phyloP scores from a whole-genome alignment of 495 filamentous ascomycete genomes.

The Talaromyces trachyspermus region DNA sequence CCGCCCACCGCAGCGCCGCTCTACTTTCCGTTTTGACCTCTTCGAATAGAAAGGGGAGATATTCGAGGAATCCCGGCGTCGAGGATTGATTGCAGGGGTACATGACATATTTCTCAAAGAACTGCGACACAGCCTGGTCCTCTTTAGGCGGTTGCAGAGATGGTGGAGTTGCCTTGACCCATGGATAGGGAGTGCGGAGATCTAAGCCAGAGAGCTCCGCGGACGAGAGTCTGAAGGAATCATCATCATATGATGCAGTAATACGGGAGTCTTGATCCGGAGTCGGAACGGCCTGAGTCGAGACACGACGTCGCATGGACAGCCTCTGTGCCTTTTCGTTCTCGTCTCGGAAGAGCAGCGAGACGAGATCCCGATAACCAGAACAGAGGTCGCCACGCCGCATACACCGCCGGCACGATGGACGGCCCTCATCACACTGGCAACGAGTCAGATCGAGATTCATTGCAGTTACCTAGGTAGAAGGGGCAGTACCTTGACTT shows the following conservation, averaged over 20 bases:
- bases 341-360: conserved; percentile 23
- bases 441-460: not conserved
- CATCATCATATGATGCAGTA: not conserved
- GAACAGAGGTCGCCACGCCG: conserved; percentile 21
- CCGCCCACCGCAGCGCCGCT: conserved; percentile 26
- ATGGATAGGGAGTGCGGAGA: conserved; percentile 5
- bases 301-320: conserved; percentile 1
- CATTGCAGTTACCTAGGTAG: too few species aligned
- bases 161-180: conserved; percentile 6
- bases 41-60: conserved; percentile 24
- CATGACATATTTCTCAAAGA: conserved; percentile 29
- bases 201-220: conserved; percentile 3
- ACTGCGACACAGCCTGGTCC: conserved; percentile 19
- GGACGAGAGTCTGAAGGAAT: not conserved
- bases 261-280: conserved; percentile 5
- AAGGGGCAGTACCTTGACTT: conserved; percentile 10
- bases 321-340: conserved; percentile 17
- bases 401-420: conserved; percentile 22
- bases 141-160: conserved; percentile 11
- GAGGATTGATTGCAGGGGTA: conserved; percentile 27
- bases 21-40: conserved; percentile 25
- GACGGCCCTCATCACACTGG: conserved; percentile 20
- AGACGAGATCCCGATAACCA: conserved; percentile 23
- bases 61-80: conserved; percentile 24
- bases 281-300: not conserved